phyloP scores from a whole-genome alignment of 2,329 filamentous ascomycete genomes.

The Xylaria digitata region DNA sequence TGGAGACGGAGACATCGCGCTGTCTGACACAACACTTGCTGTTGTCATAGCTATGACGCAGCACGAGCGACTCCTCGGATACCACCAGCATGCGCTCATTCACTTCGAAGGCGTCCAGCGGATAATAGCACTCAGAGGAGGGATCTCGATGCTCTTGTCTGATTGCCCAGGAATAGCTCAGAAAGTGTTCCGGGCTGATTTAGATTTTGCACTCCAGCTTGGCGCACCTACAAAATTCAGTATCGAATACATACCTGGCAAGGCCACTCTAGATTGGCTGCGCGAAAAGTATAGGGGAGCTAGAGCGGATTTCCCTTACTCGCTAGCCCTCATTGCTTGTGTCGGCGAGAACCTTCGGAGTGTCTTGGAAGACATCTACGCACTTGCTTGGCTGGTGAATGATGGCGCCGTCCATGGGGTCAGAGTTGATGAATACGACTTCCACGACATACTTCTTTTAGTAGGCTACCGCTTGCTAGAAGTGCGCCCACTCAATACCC shows the following conservation, averaged over 20 bases:
- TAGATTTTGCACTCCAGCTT: slow-evolving; percentile 44
- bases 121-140: slow-evolving; percentile 50
- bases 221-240: slow-evolving; percentile 39
- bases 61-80: slow-evolving; percentile 43
- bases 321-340: slow-evolving; percentile 3
- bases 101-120: slow-evolving; percentile 49
- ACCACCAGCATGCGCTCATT: slow-evolving; percentile 42
- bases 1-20: slow-evolving; percentile 33
- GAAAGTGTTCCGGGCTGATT: slow-evolving; percentile 44
- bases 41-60: slow-evolving; percentile 47
- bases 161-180: slow-evolving; percentile 39
- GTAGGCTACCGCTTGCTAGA: slow-evolving; percentile 46
- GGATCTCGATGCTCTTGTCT: slow-evolving; percentile 39
- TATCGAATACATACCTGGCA: slow-evolving; percentile 20
- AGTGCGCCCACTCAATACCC: slow-evolving; percentile 30
- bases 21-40: slow-evolving; percentile 47
- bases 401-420: slow-evolving; percentile 12
- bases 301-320: background rate
- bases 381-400: slow-evolving; percentile 41
- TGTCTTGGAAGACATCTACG: slow-evolving; percentile 36
- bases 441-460: slow-evolving; percentile 45
- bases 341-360: slow-evolving; percentile 19
- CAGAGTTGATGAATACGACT: slow-evolving; percentile 40
- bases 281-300: background rate
- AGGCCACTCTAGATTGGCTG: slow-evolving; percentile 18